A percentile compares a stretch with the other conserved stretches of the same genome.
Evolutionary conservation across 495 filamentous ascomycete genomes (phyloP).

Genomic region (Podospora pseudoanserina): DNA sequence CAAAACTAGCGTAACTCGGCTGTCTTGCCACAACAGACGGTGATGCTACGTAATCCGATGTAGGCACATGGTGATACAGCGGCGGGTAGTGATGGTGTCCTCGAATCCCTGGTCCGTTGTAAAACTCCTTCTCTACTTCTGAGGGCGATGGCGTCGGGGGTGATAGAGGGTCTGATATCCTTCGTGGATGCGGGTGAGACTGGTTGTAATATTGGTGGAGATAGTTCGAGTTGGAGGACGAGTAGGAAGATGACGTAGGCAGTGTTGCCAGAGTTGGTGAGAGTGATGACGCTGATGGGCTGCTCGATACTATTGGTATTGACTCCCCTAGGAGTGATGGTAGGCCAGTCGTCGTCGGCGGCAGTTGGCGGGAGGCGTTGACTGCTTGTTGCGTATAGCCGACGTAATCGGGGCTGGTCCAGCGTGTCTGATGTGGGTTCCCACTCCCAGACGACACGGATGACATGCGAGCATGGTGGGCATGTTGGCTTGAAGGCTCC

Average conservation of each 20-base stretch:
- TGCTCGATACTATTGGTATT: constrained; percentile 14
- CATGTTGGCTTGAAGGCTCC: constrained; percentile 2
- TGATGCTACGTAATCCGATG: neutral
- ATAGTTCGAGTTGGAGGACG: neutral
- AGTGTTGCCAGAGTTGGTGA: neutral
- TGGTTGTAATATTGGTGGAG: neutral
- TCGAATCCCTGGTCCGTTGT: constrained; percentile 4
- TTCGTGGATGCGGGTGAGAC: neutral
- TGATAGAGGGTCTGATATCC: constrained; percentile 5
- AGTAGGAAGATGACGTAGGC: neutral
- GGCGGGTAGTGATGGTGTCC: constrained; percentile 3
- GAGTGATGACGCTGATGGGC: neutral
- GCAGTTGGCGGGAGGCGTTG: constrained; percentile 11
- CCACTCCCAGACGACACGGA: neutral
- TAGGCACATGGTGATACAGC: neutral
- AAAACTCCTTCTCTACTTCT: constrained; percentile 19
- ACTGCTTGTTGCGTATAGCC: constrained; percentile 28
- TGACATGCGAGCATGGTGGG: constrained; percentile 4
- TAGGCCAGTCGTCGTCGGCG: constrained; percentile 13
- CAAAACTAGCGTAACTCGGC: neutral
- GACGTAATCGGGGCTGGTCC: constrained; percentile 27
- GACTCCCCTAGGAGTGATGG: constrained; percentile 28
- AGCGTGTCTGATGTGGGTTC: neutral
- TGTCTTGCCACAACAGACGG: constrained; percentile 6
- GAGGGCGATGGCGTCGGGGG: constrained; percentile 3